Base-by-base conservation (phyloP, 306 rosid genomes). In the Vicia sativa region DNA sequence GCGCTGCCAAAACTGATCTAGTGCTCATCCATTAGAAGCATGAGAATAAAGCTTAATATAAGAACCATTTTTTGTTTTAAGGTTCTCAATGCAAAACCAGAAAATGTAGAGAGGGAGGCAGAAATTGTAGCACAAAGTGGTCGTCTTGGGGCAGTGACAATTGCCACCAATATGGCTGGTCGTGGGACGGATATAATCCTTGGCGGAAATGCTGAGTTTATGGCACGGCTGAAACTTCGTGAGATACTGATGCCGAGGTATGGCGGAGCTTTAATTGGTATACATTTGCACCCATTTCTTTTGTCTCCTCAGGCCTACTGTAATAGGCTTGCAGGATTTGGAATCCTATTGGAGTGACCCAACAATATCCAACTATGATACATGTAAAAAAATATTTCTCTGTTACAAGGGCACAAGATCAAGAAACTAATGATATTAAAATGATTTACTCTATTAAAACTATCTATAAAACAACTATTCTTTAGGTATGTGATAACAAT, bases 161-260 rank as follows among this genome's bases (percentile, higher is more conserved):
- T 93, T 70, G 98, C 95, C 66, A 93, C 98, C 74, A 93, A 93
- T 84, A 93, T 93, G 98, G 98, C 98, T 44, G 98, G 98, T 72
- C 96, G 98, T 67, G 98, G 98, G 68, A 93, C 98, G 59, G 98
- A 93, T 86, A 93, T 93, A 67, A 93, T 93, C 79, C 91, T 93
- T 25, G 98, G 98, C 55, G 98, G 98, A 65, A 93, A 93, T 80
- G 96, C 98, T 70, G 98, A 93, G 78, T 93, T 93, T 82, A 93
- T 93, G 90, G 98, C 96, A 38, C 85, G 98, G 70, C 79, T 93
- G 80, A 93, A 93, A 84, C 87, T 93, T 45, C 96, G 96, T 56
- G 98, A 93, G 89, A 81, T 90, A 74, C 86, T 93, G 75, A 90
- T 90, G 97, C 96, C 98, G 11, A 90, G 98, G 96, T 93, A 82